These are phyloP conservation scores for Trametes cubensis DNA, from an alignment of 768 basidiomycete species.

Conservation along the genomic window DNA sequence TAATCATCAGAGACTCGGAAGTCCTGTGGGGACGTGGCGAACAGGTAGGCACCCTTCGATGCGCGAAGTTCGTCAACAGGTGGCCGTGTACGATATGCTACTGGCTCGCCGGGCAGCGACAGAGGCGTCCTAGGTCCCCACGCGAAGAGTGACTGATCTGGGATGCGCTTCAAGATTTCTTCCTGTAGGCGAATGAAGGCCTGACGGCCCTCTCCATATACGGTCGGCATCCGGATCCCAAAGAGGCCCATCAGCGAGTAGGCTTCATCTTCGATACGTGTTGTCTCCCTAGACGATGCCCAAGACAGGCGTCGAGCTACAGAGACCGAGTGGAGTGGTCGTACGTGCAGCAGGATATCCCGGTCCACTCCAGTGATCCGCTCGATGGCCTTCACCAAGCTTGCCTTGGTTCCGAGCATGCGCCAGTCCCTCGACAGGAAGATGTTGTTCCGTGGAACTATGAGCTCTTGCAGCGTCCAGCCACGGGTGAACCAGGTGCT, in stretches of 20 bases:
- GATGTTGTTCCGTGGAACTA: not conserved
- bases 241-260: constrained; percentile 18
- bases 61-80: not conserved
- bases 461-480: not conserved
- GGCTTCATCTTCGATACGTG: constrained; percentile 13
- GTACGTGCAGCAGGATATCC: not conserved
- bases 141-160: constrained; percentile 17
- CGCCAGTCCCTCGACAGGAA: not conserved
- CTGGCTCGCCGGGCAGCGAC: not conserved
- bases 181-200: constrained; percentile 16
- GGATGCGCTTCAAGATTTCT: constrained; percentile 9
- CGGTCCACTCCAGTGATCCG: not conserved
- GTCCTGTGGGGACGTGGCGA: not conserved
- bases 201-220: constrained; percentile 11
- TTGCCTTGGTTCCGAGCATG: not conserved
- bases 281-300: not conserved
- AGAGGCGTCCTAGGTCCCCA: constrained; percentile 9
- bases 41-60: not conserved
- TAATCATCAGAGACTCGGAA: not conserved
- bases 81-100: not conserved
- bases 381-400: not conserved
- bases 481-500: not conserved
- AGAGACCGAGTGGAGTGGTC: not conserved
- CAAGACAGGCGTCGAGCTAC: not conserved
- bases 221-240: constrained; percentile 9